These are phyloP conservation scores for Aspergillus cejpii DNA, from an alignment of 2,329 filamentous ascomycete genomes.

Conservation along the genomic window DNA sequence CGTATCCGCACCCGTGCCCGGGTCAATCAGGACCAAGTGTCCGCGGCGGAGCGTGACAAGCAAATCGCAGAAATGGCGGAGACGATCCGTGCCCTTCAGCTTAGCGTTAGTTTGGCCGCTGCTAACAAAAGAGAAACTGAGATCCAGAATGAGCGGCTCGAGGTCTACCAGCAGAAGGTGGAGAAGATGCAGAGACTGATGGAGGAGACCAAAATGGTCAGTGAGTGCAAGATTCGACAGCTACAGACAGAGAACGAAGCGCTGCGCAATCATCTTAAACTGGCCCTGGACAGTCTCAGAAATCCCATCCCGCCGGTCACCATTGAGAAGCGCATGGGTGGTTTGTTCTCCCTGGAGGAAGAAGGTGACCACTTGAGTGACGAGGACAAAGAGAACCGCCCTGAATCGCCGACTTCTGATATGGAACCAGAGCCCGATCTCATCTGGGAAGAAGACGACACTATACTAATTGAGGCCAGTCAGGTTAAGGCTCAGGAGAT, in stretches of 20 bases:
- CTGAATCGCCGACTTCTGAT: slow-evolving; percentile 25
- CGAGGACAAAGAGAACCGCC: slow-evolving; percentile 36
- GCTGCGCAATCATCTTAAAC: slow-evolving; percentile 74
- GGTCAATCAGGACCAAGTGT: slow-evolving; percentile 92
- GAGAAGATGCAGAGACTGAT: slow-evolving; percentile 86
- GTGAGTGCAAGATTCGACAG: slow-evolving; percentile 88
- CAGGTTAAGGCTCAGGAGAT: slow-evolving; percentile 53
- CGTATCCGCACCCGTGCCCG: slow-evolving; percentile 89
- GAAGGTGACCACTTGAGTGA: slow-evolving; percentile 53
- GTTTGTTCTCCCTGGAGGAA: slow-evolving; percentile 45
- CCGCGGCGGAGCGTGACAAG: slow-evolving; percentile 84
- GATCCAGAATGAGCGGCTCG: slow-evolving; percentile 73
- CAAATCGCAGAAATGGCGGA: slow-evolving; percentile 93
- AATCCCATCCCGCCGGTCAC: slow-evolving; percentile 69
- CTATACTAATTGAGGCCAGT: slow-evolving; percentile 43
- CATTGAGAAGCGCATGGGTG: slow-evolving; percentile 31
- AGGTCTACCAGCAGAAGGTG: slow-evolving; percentile 91
- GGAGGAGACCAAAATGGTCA: slow-evolving; percentile 86
- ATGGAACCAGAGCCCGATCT: slow-evolving; percentile 31
- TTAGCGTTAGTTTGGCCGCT: slow-evolving; percentile 59
- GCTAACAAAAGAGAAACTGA: slow-evolving; percentile 67
- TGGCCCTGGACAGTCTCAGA: slow-evolving; percentile 77
- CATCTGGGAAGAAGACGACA: slow-evolving; percentile 47
- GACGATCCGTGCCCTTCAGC: slow-evolving; percentile 79
- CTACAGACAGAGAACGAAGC: slow-evolving; percentile 87